Evolutionary conservation across 2,329 filamentous ascomycete genomes (phyloP), one percentile per base, ranked within the genome.

Genomic region (Pyricularia pennisetigena): DNA sequence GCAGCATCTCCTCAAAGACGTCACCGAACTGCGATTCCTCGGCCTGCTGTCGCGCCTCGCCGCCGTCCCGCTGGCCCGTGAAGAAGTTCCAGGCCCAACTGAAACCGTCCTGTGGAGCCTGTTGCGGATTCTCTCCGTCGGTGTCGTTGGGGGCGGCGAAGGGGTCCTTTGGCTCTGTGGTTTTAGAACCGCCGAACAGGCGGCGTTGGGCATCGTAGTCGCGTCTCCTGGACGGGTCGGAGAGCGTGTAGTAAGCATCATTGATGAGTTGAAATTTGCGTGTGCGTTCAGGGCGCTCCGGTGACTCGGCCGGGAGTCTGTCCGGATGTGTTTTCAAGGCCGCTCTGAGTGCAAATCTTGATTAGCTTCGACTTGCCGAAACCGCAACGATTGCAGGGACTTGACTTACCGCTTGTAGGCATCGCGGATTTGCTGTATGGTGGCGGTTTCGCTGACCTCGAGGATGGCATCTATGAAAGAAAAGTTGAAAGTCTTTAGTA

Each of bases 321-420:
- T 99, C 95, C 1, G 94, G 94, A 78, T 98, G 94, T 71, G 92
- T 93, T 79, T 95, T 97, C 64, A 98, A 83, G 5, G 94, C 94
- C 74, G 92, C 91, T 76, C 91, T 93, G 65, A 7, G 35, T 66
- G 41, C 30, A 30, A 64, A 14, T n/a, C 24, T 12, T 12, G n/a
- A 5, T 66, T 23, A 54, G 65, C 35, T 7, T 16, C 8, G 35
- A 59, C 6, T 9, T 26, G 23, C 24, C 2, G 24, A 30, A 16
- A 16, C 23, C 23, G 59, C 29, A 24, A 7, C 10, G 9, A 26
- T 24, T 59, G 68, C 20, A 59, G 49, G 54, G 63, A 41, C 16
- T 9, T 24, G 6, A 66, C 76, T 67, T 75, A 92, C 90, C 90
- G 90, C 78, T 99, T 99, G 83, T 98, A 99, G 66, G 94, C 95